These are phyloP conservation scores for Sclerotinia nivalis DNA, from an alignment of 2,329 filamentous ascomycete species.

Conservation along the genomic window DNA sequence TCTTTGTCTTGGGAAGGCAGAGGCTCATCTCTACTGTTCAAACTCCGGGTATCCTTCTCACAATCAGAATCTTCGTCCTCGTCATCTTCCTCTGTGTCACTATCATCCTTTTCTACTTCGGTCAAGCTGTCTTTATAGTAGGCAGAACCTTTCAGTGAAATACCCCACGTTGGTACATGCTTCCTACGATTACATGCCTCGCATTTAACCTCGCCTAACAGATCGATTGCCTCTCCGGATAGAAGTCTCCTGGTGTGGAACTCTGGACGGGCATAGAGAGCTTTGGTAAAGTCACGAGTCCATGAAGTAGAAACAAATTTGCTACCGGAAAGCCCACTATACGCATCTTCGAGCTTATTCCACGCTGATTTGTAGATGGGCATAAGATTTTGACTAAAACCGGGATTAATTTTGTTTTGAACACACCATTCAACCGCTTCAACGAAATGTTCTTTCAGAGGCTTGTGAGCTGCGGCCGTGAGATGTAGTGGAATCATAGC, in stretches of 20 bases:
- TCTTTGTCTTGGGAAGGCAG: constrained; percentile 48
- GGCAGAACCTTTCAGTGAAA: constrained; percentile 64
- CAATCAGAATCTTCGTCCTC: constrained; percentile 43
- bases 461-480: constrained; percentile 64
- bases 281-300: constrained; percentile 64
- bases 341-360: constrained; percentile 70
- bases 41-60: constrained; percentile 43
- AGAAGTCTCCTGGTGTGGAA: constrained; percentile 42
- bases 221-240: constrained; percentile 45
- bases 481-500: constrained; percentile 65
- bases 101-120: constrained; percentile 53
- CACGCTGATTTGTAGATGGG: constrained; percentile 69
- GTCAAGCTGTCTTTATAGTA: constrained; percentile 68
- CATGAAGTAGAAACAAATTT: constrained; percentile 73
- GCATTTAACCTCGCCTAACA: constrained; percentile 45
- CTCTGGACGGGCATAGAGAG: constrained; percentile 65
- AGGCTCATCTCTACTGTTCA: constrained; percentile 50
- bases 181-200: constrained; percentile 64
- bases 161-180: constrained; percentile 65
- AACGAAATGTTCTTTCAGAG: constrained; percentile 70
- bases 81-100: constrained; percentile 40
- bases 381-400: constrained; percentile 59
- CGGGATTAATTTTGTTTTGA: constrained; percentile 74
- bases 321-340: constrained; percentile 65
- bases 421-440: constrained; percentile 79